Percentiles rank a stretch among this genome's conserved stretches.
phyloP scores from a whole-genome alignment of 2,329 filamentous ascomycete species.

The Aspergillus hortae region DNA sequence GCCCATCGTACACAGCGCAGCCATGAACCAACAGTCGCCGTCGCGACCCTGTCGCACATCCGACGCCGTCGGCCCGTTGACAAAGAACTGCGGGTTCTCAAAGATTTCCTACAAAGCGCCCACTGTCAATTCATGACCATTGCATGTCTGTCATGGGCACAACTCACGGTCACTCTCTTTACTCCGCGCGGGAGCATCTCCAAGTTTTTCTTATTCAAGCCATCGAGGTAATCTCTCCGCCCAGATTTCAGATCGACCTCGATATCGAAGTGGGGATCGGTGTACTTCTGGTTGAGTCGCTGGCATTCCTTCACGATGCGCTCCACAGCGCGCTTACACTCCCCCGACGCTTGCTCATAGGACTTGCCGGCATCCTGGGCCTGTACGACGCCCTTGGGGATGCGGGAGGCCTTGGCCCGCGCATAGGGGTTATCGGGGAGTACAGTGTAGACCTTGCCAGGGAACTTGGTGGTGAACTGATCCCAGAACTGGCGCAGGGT shows the following conservation, averaged over 20 bases:
- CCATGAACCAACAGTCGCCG: constrained; percentile 85
- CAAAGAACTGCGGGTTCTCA: constrained; percentile 70
- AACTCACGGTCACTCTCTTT: constrained; percentile 61
- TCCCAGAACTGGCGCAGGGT: constrained; percentile 70
- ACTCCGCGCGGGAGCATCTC: constrained; percentile 64
- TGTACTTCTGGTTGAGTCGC: constrained; percentile 78
- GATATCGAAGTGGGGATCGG: constrained; percentile 82
- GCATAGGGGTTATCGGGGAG: constrained; percentile 67
- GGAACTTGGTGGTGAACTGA: constrained; percentile 66
- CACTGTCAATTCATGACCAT: background rate
- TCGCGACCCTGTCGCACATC: constrained; percentile 75
- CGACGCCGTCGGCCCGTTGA: constrained; percentile 70
- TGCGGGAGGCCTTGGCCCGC: constrained; percentile 56
- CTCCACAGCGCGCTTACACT: constrained; percentile 61
- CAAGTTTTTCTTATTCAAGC: constrained; percentile 35
- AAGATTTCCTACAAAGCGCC: constrained; percentile 62
- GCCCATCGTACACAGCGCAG: constrained; percentile 71
- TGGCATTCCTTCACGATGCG: constrained; percentile 63
- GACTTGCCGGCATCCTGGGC: constrained; percentile 60
- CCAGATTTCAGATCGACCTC: constrained; percentile 68
- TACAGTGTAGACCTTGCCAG: constrained; percentile 69
- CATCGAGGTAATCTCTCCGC: constrained; percentile 51
- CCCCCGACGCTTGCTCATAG: constrained; percentile 67
- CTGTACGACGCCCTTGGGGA: constrained; percentile 52
- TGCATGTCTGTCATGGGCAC: constrained; percentile 11